These are phyloP conservation scores for Monosporascus ibericus DNA, from an alignment of 2,329 filamentous ascomycete species.

Conservation along the genomic window DNA sequence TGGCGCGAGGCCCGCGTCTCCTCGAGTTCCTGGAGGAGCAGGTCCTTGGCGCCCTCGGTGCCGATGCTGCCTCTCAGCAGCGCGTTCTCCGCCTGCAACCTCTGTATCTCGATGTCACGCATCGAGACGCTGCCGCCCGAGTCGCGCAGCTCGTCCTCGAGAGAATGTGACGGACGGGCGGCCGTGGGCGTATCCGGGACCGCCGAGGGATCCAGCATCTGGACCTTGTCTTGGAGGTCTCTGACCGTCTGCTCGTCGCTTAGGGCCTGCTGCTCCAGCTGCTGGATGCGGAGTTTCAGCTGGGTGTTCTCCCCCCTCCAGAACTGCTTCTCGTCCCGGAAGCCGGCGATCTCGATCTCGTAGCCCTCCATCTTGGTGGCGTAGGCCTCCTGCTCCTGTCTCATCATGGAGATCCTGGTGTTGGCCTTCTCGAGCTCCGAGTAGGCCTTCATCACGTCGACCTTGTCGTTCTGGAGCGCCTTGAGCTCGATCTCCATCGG, in stretches of 20 bases:
- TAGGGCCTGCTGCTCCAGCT: conserved; percentile 23
- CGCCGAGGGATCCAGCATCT: conserved; percentile 26
- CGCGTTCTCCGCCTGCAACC: conserved; percentile 56
- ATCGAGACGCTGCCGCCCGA: conserved; percentile 36
- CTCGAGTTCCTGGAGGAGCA: conserved; percentile 51
- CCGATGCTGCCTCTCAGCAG: conserved; percentile 49
- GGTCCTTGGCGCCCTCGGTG: conserved; percentile 47
- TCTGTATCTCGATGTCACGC: conserved; percentile 45
- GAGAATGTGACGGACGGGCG: conserved; percentile 20
- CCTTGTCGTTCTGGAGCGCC: conserved; percentile 48
- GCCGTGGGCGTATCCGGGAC: conserved; percentile 30
- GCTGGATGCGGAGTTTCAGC: conserved; percentile 31
- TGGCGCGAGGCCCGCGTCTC: conserved; percentile 44
- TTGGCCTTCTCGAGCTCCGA: conserved; percentile 27
- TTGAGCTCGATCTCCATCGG: conserved; percentile 50
- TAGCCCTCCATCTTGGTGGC: conserved; percentile 28
- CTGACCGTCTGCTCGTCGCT: conserved; percentile 46
- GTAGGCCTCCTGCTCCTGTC: conserved; percentile 25
- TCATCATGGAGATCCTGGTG: conserved; percentile 28
- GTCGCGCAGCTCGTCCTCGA: conserved; percentile 56
- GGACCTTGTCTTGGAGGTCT: conserved; percentile 55
- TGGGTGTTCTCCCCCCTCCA: conserved; percentile 38
- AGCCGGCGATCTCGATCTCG: conserved; percentile 32
- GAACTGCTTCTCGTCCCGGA: conserved; percentile 38
- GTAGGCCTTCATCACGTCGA: conserved; percentile 41